Conservation (phyloP, 1,284 basidiomycete genomes). For the Anthracocystis walkeri region DNA sequence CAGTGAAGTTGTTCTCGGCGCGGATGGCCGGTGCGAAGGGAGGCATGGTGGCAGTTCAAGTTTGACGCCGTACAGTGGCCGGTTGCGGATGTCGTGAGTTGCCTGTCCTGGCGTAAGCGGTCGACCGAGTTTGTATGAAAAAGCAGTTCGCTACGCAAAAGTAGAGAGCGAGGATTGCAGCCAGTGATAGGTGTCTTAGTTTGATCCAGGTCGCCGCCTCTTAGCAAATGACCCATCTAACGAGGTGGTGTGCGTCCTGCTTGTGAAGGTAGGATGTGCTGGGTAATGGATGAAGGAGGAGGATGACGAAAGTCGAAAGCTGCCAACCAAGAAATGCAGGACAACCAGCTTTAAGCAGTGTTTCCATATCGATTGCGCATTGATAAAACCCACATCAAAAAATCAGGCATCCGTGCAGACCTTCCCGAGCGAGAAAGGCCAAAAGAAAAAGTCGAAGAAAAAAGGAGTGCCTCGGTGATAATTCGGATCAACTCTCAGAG, state of each 20-base stretch:
- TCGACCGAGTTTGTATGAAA: not conserved
- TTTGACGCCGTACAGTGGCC: no score
- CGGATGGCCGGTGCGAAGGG: slow-evolving; percentile 41
- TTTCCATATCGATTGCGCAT: slow-evolving; percentile 38
- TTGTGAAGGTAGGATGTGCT: not conserved
- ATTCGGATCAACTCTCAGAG: slow-evolving; percentile 35
- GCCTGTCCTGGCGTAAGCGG: not conserved
- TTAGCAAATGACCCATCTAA: not conserved
- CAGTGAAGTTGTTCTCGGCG: slow-evolving; percentile 35
- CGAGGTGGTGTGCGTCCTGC: not conserved
- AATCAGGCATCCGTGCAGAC: slow-evolving; percentile 25
- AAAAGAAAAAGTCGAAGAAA: slow-evolving; percentile 4
- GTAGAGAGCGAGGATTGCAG: not conserved
- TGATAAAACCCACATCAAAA: slow-evolving; percentile 9
- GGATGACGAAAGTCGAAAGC: not conserved
- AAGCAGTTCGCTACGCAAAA: not conserved
- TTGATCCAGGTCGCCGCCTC: not conserved
- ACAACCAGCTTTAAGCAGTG: slow-evolving; percentile 1
- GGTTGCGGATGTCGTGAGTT: no score
- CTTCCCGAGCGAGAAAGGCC: not conserved
- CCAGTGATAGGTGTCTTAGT: not conserved
- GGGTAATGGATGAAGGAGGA: not conserved
- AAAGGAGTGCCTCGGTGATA: slow-evolving; percentile 21
- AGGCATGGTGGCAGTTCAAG: slow-evolving; percentile 21
- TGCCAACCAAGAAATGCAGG: not conserved